These are phyloP conservation scores for Calvatia gigantea DNA, from an alignment of 768 basidiomycete species.

Conservation along the genomic window DNA sequence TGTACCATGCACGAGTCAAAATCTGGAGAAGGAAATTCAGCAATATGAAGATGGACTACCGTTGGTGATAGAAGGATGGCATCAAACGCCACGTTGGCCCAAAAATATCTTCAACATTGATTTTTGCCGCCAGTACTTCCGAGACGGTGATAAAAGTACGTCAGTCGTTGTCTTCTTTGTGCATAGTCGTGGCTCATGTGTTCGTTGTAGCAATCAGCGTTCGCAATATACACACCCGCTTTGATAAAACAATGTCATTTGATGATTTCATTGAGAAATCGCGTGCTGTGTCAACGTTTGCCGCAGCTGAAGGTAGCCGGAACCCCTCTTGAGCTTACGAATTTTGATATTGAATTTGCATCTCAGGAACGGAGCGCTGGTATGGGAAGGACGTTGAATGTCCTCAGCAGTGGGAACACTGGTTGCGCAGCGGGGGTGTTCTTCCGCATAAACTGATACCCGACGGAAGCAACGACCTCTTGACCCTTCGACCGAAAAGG, in stretches of 20 bases:
- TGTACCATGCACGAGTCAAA: slow-evolving; percentile 31
- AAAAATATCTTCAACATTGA: slow-evolving; percentile 49
- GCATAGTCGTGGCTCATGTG: background rate
- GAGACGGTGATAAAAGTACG: background rate
- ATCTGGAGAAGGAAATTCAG: slow-evolving; percentile 32
- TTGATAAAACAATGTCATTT: slow-evolving; percentile 50
- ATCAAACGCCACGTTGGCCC: slow-evolving; percentile 55
- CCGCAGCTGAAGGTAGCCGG: slow-evolving; percentile 34
- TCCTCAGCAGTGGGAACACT: slow-evolving; percentile 60
- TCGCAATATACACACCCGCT: slow-evolving; percentile 59
- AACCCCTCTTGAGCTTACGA: background rate
- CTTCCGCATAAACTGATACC: slow-evolving; percentile 55
- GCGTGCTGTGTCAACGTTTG: slow-evolving; percentile 31
- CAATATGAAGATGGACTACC: slow-evolving; percentile 56
- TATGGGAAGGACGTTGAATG: slow-evolving; percentile 81
- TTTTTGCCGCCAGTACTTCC: slow-evolving; percentile 39
- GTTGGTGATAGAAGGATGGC: slow-evolving; percentile 60
- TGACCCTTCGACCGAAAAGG: slow-evolving; percentile 49
- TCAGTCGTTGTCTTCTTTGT: background rate
- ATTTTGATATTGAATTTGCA: background rate
- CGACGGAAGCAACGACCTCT: slow-evolving; percentile 51
- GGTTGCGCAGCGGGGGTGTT: slow-evolving; percentile 44
- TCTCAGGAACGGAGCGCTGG: slow-evolving; percentile 51
- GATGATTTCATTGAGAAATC: slow-evolving; percentile 49
- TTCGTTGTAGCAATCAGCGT: slow-evolving; percentile 46